Evolutionary conservation across 176 grass and related monocot genomes (phyloP).

Genomic region (Ananas comosus): DNA sequence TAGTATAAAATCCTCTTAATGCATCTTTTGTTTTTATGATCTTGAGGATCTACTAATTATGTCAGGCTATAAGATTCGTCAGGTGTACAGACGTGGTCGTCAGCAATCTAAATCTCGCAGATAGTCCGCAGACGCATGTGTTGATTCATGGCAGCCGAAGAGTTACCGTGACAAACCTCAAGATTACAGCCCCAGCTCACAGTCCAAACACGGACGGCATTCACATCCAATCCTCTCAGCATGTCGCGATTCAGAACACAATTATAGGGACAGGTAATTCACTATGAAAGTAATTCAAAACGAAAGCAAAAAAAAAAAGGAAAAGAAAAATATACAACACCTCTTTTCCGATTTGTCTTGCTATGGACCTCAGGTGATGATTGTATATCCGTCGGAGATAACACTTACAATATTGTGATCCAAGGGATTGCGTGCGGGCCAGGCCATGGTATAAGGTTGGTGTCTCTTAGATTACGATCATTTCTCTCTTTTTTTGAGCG

Average conservation of each 20-base stretch:
- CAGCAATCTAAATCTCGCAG: conserved; percentile 12
- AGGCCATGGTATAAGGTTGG: conserved; percentile 38
- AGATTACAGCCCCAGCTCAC: conserved; percentile 15
- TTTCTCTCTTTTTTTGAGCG: too few relatives aligned
- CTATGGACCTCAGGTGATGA: conserved; percentile 24
- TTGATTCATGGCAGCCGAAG: conserved; percentile 3
- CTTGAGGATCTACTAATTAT: neutral
- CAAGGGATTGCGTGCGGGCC: conserved; percentile 18
- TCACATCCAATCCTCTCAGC: conserved; percentile 16
- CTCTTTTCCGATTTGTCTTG: neutral
- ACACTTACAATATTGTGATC: conserved; percentile 7
- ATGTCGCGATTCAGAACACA: conserved; percentile 17
- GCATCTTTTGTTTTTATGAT: neutral
- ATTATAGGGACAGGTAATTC: conserved; percentile 34
- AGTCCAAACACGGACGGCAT: conserved; percentile 41
- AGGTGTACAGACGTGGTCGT: conserved; percentile 16
- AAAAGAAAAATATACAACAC: neutral
- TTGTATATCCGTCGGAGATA: conserved; percentile 33
- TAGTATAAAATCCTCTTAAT: neutral
- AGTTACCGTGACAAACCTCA: conserved; percentile 15
- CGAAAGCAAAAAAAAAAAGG: neutral
- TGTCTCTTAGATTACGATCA: too few relatives aligned
- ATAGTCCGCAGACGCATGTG: conserved; percentile 28
- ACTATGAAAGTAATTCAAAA: too few relatives aligned
- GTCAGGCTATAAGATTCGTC: conserved; percentile 18